Percentiles rank a stretch among this genome's conserved stretches.
Conservation (phyloP, 805 yeast genomes). For the Suhomyces emberorum region DNA sequence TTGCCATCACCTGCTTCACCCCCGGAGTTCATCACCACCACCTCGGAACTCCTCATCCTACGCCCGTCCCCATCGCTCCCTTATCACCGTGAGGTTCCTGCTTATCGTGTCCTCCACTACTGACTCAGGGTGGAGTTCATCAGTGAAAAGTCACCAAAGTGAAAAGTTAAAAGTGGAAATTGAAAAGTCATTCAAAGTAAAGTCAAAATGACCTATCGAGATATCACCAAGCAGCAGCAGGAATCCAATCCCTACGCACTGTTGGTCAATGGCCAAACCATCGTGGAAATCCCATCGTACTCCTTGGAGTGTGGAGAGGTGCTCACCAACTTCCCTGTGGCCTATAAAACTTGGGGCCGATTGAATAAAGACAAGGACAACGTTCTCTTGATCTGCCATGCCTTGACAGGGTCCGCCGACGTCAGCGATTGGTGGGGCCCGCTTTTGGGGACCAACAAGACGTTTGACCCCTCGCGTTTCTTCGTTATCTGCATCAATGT, state of each 20-base stretch:
- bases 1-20: too few relatives aligned
- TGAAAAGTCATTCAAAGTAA: too few relatives aligned
- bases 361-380: conserved; percentile 68
- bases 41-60: too few relatives aligned
- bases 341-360: conserved; percentile 94
- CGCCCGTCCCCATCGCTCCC: too few relatives aligned
- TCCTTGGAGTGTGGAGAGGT: conserved; percentile 79
- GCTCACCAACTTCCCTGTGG: conserved; percentile 76
- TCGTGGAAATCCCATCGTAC: conserved; percentile 72
- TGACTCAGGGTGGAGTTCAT: too few relatives aligned
- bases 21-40: too few relatives aligned
- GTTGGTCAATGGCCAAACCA: conserved; percentile 72
- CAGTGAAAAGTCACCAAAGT: too few relatives aligned
- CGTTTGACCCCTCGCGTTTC: conserved; percentile 87
- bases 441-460: conserved; percentile 73
- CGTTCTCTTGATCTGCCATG: conserved; percentile 90
- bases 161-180: too few relatives aligned
- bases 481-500: conserved; percentile 86
- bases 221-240: conserved; percentile 44
- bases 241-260: conserved; percentile 62
- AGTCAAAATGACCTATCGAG: conserved; percentile 24
- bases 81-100: too few relatives aligned
- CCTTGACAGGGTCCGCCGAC: conserved; percentile 92
- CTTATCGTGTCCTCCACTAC: background rate
- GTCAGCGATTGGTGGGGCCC: conserved; percentile 99